Conservation (phyloP, 176 grass and related monocot species). For the Oryza brachyantha region DNA sequence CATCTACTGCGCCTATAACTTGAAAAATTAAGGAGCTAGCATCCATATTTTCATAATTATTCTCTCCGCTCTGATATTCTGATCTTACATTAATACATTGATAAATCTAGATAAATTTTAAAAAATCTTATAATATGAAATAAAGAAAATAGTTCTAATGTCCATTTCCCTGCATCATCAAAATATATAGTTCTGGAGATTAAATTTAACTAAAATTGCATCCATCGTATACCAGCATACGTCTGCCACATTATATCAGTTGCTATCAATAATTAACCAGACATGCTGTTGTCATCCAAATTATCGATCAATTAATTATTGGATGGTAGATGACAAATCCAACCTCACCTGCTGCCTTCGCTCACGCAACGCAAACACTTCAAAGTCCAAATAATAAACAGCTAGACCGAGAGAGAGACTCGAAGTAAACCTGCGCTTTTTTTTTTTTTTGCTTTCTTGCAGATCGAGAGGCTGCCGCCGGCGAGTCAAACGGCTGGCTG, state of each 20-base stretch:
- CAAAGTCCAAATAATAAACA: neutral
- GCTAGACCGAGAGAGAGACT: neutral
- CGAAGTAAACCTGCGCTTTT: too few species aligned
- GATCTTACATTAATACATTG: too few species aligned
- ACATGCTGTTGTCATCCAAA: neutral
- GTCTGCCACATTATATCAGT: neutral
- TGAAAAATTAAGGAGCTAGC: neutral
- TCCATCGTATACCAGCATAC: neutral
- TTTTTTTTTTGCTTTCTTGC: neutral
- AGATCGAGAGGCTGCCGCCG: neutral
- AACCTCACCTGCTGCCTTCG: slow-evolving; percentile 2
- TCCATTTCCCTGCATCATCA: neutral
- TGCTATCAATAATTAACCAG: neutral
- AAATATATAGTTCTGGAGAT: neutral
- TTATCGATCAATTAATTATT: neutral
- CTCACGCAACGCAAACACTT: neutral
- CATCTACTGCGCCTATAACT: neutral
- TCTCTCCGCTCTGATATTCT: too few species aligned
- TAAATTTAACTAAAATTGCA: neutral
- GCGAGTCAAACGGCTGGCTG: too few species aligned
- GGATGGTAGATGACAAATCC: slow-evolving; percentile 11
- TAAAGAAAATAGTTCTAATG: too few species aligned
- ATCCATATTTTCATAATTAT: neutral
- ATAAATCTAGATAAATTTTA: too few species aligned
- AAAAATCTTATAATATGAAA: too few species aligned